phyloP scores from a whole-genome alignment of 257 asterid species.

The Nicotiana attenuata region DNA sequence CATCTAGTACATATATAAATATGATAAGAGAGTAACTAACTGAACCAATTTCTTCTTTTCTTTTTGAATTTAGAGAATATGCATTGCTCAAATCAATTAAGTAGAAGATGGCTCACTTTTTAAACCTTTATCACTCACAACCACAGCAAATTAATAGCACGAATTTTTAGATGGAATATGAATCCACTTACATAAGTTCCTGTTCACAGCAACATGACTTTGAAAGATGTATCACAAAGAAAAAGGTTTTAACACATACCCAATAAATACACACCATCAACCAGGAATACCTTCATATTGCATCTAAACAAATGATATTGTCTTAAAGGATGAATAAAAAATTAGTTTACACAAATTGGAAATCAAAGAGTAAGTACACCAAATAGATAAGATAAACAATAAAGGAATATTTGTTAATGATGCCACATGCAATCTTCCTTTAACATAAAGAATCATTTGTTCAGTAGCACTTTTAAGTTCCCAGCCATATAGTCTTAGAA shows the following conservation, averaged over 20 bases:
- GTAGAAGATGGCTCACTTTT: too few species aligned
- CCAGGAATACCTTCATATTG: background rate
- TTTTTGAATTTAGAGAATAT: background rate
- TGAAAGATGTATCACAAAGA: background rate
- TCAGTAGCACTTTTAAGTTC: background rate
- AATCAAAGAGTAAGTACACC: background rate
- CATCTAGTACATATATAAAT: background rate
- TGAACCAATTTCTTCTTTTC: background rate
- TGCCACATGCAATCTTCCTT: background rate
- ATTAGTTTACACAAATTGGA: background rate
- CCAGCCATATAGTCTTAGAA: background rate
- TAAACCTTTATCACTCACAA: background rate
- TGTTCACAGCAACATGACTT: background rate
- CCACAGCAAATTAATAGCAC: background rate
- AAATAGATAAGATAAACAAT: background rate
- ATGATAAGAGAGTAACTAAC: background rate
- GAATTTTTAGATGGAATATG: background rate
- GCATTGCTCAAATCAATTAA: background rate
- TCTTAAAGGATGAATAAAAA: background rate
- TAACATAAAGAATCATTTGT: background rate
- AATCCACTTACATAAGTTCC: background rate
- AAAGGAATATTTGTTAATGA: background rate
- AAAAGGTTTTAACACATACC: background rate
- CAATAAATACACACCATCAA: background rate
- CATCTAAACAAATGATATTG: background rate